Base-by-base conservation (phyloP, 1,139 yeast species). In the Blastobotrys persicus region DNA sequence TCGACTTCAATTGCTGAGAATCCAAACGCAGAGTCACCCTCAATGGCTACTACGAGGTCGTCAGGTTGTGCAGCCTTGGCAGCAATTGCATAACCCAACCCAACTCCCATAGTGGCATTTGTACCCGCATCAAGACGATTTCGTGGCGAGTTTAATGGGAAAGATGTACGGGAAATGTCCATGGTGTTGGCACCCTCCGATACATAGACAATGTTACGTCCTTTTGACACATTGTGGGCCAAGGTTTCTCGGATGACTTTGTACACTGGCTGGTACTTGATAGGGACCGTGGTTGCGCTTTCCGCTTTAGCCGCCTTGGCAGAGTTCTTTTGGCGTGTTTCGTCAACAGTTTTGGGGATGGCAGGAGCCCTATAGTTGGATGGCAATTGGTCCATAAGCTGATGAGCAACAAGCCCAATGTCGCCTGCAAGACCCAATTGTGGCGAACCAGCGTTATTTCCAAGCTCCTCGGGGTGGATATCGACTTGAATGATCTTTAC, bases 11-110 rank as follows among this genome's bases (percentile, higher is more conserved):
- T 74, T 0, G 79, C 85, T 1, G 84, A 78, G 59, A 82, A 82
- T 1, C 88, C 88, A 67, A 82, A 80, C 1, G 88, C 87, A 1
- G 88, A 82, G 61, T 82, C 88, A 3, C 88, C 88, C 59, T 80
- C 83, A 39, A 82, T 76, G n/a, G 83, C 78, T 2, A 82, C 66
- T 0, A 80, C 80, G 9, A 68, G 62, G 43, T 72, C 67, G 0
- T 66, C 60, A 0, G 82, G 81, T 7, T 67, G 55, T 0, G 78
- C 74, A 2, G 69, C 65, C 55, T 79, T 80, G 5, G 86, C 77
- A 1, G 85, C 80, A 53, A 82, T 77, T 1, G 85, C 83, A 57
- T 82, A 82, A 0, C 85, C 86, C 28, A 81, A 53, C 0, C 87
- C 88, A 26, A 81, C 71, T 2, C 88, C 88, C 88, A 83, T 82